A percentile compares a stretch with the other conserved stretches of the same genome.
phyloP scores from a whole-genome alignment of 192 early-diverging fungal genomes.

The Coemansia sp. region DNA sequence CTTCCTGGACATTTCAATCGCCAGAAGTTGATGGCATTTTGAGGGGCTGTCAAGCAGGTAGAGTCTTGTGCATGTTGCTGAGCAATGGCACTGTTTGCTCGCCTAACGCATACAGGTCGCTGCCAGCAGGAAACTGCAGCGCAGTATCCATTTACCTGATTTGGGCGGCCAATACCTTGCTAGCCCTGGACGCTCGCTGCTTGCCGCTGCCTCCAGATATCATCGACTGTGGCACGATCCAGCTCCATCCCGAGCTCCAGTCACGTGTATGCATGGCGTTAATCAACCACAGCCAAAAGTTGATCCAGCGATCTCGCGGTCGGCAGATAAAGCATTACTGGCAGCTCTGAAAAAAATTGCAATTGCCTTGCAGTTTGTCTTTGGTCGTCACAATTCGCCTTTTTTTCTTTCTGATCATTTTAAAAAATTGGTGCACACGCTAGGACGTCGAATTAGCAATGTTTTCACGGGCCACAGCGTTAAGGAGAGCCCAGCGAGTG shows the following conservation, averaged over 20 bases:
- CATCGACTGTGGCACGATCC: background rate
- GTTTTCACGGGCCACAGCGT: conserved; percentile 12
- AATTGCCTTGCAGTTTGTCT: background rate
- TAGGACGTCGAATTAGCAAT: background rate
- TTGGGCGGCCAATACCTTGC: background rate
- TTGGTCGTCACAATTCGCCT: background rate
- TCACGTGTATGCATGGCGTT: conserved; percentile 1
- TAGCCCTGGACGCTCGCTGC: background rate
- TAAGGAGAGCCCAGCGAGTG: background rate
- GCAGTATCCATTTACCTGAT: background rate
- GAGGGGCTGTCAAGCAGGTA: background rate
- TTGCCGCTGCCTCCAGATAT: background rate
- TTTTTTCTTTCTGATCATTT: background rate
- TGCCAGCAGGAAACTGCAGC: no score
- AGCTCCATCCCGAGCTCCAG: background rate
- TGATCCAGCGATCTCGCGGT: background rate
- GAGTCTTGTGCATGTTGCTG: background rate
- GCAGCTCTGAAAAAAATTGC: background rate
- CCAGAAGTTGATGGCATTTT: background rate
- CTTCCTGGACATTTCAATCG: conserved; percentile 1
- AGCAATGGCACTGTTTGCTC: conserved; percentile 7
- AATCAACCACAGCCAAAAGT: background rate
- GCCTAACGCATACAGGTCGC: background rate
- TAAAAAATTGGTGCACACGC: background rate
- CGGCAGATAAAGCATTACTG: background rate